Percentiles rank a stretch among this genome's conserved stretches.
Evolutionary conservation across 1,139 yeast genomes (phyloP).

Genomic region (Blastobotrys serpentis): DNA sequence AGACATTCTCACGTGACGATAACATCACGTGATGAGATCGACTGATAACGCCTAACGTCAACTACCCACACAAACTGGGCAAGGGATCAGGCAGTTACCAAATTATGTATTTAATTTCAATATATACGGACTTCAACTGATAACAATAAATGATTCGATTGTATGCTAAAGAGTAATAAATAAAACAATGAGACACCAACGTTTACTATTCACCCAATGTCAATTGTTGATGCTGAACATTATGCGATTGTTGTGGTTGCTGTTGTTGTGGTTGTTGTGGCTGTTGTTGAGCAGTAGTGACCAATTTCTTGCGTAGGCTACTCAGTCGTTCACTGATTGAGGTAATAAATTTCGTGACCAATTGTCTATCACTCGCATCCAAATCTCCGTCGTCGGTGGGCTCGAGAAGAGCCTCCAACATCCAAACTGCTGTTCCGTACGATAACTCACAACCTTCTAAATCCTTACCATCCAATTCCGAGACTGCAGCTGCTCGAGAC

Average conservation of each 20-base stretch:
- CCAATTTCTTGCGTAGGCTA: conserved; percentile 30
- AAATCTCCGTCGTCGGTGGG: conserved; percentile 38
- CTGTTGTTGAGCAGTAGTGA: conserved; percentile 14
- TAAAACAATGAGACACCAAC: not conserved
- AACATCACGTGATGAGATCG: no score
- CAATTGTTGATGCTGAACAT: not conserved
- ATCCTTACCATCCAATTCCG: conserved; percentile 77
- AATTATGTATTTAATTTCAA: no score
- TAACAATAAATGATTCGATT: conserved; percentile 1
- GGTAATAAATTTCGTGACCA: conserved; percentile 61
- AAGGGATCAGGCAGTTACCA: no score
- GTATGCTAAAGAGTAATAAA: not conserved
- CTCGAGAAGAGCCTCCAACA: conserved; percentile 83
- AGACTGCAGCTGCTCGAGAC: conserved; percentile 85
- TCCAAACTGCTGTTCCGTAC: conserved; percentile 91
- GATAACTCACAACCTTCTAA: conserved; percentile 79
- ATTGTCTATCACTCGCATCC: conserved; percentile 67
- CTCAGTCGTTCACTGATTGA: conserved; percentile 37
- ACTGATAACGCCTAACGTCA: no score
- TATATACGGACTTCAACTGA: no score
- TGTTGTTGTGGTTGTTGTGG: conserved; percentile 10
- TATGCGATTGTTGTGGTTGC: not conserved
- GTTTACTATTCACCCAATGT: not conserved
- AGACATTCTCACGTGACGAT: no score
- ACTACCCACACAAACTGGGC: no score